phyloP scores from a whole-genome alignment of 2,329 filamentous ascomycete species.

The Fusarium mexicanum region DNA sequence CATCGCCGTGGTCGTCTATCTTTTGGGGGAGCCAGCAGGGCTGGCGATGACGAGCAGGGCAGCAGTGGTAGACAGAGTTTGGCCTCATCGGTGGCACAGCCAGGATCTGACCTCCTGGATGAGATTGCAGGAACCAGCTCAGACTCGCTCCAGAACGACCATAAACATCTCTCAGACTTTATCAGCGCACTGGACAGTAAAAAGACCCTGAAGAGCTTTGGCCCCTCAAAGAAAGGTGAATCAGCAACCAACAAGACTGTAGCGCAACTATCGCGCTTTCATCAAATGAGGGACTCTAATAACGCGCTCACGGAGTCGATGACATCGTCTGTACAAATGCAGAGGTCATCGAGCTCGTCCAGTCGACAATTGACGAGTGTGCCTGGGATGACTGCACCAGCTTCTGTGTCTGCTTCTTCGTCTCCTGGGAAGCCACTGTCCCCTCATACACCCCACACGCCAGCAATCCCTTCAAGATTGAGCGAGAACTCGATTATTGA shows the following conservation, averaged over 20 bases:
- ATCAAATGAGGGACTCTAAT: constrained; percentile 89
- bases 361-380: constrained; percentile 69
- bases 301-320: constrained; percentile 91
- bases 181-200: constrained; percentile 87
- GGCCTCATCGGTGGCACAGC: constrained; percentile 74
- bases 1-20: constrained; percentile 83
- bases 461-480: constrained; percentile 91
- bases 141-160: constrained; percentile 77
- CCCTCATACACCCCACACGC: constrained; percentile 90
- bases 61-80: constrained; percentile 85
- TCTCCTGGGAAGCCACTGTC: constrained; percentile 92
- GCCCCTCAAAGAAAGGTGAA: constrained; percentile 72
- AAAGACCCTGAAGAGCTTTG: constrained; percentile 85
- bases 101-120: constrained; percentile 81
- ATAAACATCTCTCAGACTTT: constrained; percentile 94
- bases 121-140: constrained; percentile 74
- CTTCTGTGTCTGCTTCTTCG: constrained; percentile 83
- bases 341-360: constrained; percentile 81
- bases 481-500: constrained; percentile 83
- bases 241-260: constrained; percentile 78
- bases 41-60: constrained; percentile 74
- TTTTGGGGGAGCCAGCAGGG: constrained; percentile 75
- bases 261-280: constrained; percentile 84
- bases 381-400: constrained; percentile 74
- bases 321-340: constrained; percentile 86